Percentiles rank a stretch among this genome's conserved stretches.
These are phyloP conservation scores for Boletus sp. DNA, from an alignment of 1,284 basidiomycete species.

Conservation along the genomic window DNA sequence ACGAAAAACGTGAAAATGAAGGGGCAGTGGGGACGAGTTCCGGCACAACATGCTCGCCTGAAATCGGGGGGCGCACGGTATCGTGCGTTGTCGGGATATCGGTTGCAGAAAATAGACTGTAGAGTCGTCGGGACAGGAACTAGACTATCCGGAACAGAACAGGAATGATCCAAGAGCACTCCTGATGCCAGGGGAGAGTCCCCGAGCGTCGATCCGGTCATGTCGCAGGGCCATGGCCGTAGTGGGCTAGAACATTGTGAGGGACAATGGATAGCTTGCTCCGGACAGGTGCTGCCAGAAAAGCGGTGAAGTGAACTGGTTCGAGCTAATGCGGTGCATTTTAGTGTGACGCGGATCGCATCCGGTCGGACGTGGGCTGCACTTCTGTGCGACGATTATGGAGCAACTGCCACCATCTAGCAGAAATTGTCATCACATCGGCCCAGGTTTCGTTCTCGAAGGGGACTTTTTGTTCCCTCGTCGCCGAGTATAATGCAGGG, in stretches of 20 bases:
- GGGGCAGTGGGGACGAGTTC: slow-evolving; percentile 1
- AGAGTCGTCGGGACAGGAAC: slow-evolving; percentile 6
- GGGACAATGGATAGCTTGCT: slow-evolving; percentile 4
- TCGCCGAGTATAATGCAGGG: slow-evolving; percentile 16
- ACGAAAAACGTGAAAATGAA: background rate
- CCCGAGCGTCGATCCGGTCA: slow-evolving; percentile 23
- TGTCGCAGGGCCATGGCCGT: slow-evolving; percentile 16
- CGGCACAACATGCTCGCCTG: slow-evolving; percentile 1
- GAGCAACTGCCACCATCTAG: slow-evolving; percentile 11
- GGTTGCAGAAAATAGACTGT: background rate
- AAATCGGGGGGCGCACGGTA: background rate
- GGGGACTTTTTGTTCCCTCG: slow-evolving; percentile 3
- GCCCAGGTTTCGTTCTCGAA: background rate
- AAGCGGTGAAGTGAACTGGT: slow-evolving; percentile 21
- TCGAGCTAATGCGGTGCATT: slow-evolving; percentile 7
- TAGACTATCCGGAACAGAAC: background rate
- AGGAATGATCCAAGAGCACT: background rate
- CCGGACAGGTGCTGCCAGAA: slow-evolving; percentile 5
- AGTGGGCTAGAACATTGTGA: background rate
- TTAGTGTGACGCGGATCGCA: slow-evolving; percentile 18
- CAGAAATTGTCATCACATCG: slow-evolving; percentile 13
- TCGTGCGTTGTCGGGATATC: slow-evolving; percentile 5
- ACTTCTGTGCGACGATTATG: slow-evolving; percentile 7
- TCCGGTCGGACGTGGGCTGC: background rate
- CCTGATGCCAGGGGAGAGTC: background rate